Evolutionary conservation across 257 asterid genomes (phyloP).

Genomic region (Forsythia viridissima): DNA sequence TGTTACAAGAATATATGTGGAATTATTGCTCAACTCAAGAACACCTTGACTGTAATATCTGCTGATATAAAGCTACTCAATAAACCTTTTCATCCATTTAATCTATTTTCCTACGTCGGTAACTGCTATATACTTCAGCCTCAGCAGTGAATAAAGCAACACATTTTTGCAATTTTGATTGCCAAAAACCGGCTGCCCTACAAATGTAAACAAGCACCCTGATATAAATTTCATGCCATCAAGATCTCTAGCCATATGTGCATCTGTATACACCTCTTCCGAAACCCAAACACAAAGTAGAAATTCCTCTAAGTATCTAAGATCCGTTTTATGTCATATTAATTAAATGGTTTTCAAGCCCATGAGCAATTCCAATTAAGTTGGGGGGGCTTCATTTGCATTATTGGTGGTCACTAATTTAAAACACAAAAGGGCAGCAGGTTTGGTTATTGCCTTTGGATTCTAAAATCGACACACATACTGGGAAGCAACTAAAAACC

Average conservation of each 20-base stretch:
- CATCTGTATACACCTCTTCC: not conserved
- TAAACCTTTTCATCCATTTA: not conserved
- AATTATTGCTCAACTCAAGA: not conserved
- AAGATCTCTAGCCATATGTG: not conserved
- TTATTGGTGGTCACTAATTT: not conserved
- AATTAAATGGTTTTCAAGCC: not conserved
- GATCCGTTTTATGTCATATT: not conserved
- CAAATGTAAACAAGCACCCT: not conserved
- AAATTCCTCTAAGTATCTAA: not conserved
- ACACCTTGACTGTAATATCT: not conserved
- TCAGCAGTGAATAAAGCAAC: not conserved
- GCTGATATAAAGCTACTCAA: not conserved
- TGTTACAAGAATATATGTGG: not conserved
- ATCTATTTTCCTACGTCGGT: not conserved
- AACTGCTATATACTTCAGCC: not conserved
- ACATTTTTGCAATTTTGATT: not conserved
- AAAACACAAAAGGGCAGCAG: not conserved
- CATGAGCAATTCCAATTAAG: not conserved
- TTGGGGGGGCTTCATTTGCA: not conserved
- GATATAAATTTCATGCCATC: not conserved
- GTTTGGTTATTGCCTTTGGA: not conserved
- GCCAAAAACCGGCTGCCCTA: not conserved
- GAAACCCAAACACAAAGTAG: not conserved
- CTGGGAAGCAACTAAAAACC: not conserved
- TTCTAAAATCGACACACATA: not conserved